Evolutionary conservation across 495 filamentous ascomycete genomes (phyloP).

Genomic region (Xylaria bambusicola): DNA sequence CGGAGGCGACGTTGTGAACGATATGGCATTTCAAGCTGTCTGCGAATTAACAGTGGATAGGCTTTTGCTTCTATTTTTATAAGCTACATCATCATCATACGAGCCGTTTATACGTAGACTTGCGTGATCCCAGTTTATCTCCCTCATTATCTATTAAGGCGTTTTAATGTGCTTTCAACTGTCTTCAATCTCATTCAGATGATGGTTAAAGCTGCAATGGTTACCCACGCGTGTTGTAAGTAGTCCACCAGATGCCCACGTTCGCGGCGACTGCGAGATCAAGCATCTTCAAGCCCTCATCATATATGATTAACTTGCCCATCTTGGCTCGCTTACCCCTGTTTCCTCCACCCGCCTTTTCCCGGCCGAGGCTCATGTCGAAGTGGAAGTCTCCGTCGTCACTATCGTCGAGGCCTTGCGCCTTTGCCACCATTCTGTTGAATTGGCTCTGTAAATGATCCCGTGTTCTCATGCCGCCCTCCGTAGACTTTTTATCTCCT

Average conservation of each 20-base stretch:
- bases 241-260: conserved; percentile 89
- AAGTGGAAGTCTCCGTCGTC: conserved; percentile 43
- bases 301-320: conserved; percentile 87
- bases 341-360: conserved; percentile 78
- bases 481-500: conserved; percentile 25
- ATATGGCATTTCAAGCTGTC: neutral
- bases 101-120: neutral
- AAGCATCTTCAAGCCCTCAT: conserved; percentile 93
- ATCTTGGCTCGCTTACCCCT: conserved; percentile 85
- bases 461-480: conserved; percentile 24
- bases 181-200: no score
- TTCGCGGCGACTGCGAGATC: conserved; percentile 91
- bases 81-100: conserved; percentile 4
- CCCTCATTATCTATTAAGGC: neutral
- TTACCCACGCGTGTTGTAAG: conserved; percentile 23
- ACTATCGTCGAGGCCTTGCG: conserved; percentile 34
- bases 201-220: no score
- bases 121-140: neutral
- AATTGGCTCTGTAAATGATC: conserved; percentile 43
- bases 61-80: neutral
- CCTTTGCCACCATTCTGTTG: conserved; percentile 33
- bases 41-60: no score
- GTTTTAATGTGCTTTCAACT: conserved; percentile 8
- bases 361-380: conserved; percentile 73
- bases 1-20: neutral